These are phyloP conservation scores for Xylaria longipes DNA, from an alignment of 495 filamentous ascomycete genomes.

Conservation along the genomic window DNA sequence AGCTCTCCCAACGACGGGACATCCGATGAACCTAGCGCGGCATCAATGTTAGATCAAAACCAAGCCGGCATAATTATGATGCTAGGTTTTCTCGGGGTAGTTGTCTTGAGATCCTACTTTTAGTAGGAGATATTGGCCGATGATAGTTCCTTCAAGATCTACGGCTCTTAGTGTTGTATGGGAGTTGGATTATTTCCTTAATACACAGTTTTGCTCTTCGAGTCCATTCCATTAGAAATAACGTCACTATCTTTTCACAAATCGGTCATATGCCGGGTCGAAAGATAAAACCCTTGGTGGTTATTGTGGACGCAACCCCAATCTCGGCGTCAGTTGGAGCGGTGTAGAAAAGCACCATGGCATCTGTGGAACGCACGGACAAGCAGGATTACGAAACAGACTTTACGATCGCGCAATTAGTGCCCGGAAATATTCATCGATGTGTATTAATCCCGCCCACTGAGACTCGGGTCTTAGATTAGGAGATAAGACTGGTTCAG, in stretches of 20 bases:
- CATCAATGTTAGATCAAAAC: background rate
- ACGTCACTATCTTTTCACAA: background rate
- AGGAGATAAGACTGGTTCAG: background rate
- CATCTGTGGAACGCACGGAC: too few relatives aligned
- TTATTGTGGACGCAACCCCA: background rate
- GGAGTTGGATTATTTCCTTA: background rate
- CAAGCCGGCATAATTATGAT: background rate
- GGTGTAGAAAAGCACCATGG: background rate
- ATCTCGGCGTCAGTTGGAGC: background rate
- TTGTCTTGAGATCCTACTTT: background rate
- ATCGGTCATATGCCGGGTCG: background rate
- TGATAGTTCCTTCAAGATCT: background rate
- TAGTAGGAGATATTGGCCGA: background rate
- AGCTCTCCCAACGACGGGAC: slow-evolving; percentile 19
- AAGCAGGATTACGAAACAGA: too few relatives aligned
- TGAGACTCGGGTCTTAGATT: too few relatives aligned
- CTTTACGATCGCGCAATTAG: background rate
- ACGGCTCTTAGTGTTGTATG: background rate
- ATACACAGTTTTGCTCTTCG: background rate
- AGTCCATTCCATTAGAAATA: background rate
- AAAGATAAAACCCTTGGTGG: background rate
- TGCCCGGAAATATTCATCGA: background rate
- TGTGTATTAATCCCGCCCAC: background rate
- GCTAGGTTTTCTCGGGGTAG: background rate
- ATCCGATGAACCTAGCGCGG: slow-evolving; percentile 23